phyloP scores from a whole-genome alignment of 169 alveolate genomes.

The Plasmodium adleri region DNA sequence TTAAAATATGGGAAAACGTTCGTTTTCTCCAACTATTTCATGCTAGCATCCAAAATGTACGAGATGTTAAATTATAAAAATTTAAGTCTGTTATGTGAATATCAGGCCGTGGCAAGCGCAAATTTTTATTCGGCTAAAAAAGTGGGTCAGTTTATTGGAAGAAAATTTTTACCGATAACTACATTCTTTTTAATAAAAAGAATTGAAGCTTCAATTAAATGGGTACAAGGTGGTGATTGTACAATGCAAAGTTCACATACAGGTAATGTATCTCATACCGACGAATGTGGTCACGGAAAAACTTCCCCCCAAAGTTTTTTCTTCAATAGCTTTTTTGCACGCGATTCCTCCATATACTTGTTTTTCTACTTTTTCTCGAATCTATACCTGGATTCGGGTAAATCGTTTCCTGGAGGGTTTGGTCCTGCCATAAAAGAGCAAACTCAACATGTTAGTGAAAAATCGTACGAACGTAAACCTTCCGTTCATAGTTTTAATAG shows the following conservation, averaged over 20 bases:
- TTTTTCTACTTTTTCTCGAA: no score
- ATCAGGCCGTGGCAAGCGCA: constrained; percentile 44
- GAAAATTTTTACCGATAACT: constrained; percentile 14
- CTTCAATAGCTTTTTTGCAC: no score
- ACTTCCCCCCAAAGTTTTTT: background rate
- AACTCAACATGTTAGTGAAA: background rate
- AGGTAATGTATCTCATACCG: no score
- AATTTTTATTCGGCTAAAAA: background rate
- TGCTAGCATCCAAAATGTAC: background rate
- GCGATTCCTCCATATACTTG: no score
- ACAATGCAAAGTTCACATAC: no score
- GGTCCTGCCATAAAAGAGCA: background rate
- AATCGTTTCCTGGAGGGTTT: background rate
- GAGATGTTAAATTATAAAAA: constrained; percentile 24
- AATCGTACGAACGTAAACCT: background rate
- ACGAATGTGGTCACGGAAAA: background rate
- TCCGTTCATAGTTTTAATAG: background rate
- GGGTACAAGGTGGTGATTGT: no score
- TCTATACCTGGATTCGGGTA: no score
- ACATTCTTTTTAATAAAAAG: background rate
- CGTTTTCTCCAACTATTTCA: constrained; percentile 28
- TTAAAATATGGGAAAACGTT: no score
- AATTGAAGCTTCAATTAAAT: background rate
- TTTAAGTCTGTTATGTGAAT: constrained; percentile 40
- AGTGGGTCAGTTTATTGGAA: constrained; percentile 8